Conservation (phyloP, 2,329 filamentous ascomycete species). For the Colletotrichum sansevieriae region DNA sequence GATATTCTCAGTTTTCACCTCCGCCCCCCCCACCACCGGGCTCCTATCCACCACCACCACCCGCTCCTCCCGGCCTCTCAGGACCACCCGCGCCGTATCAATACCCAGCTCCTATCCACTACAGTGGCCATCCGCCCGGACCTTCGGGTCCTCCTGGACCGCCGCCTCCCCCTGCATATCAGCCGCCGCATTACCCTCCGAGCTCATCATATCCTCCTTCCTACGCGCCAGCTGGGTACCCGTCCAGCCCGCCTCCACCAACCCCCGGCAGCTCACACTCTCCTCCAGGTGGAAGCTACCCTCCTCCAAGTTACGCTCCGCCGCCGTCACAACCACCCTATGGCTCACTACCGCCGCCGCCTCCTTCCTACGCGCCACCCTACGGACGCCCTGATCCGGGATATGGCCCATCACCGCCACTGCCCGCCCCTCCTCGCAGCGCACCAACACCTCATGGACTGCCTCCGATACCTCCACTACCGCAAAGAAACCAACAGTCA, state of each 20-base stretch:
- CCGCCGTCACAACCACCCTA: constrained; percentile 32
- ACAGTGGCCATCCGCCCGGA: constrained; percentile 46
- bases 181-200: constrained; percentile 22
- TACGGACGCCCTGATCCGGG: constrained; percentile 18
- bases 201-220: constrained; percentile 23
- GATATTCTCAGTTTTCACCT: constrained; percentile 23
- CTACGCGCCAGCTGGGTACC: constrained; percentile 27
- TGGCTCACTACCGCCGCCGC: constrained; percentile 12
- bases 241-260: constrained; percentile 24
- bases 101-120: constrained; percentile 47
- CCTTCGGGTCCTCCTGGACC: constrained; percentile 43
- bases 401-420: constrained; percentile 19
- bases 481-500: constrained; percentile 47
- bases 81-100: constrained; percentile 20
- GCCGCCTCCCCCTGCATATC: constrained; percentile 40
- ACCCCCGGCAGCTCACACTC: constrained; percentile 21
- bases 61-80: constrained; percentile 20
- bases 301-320: constrained; percentile 14
- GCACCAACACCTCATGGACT: constrained; percentile 12
- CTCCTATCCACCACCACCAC: constrained; percentile 18
- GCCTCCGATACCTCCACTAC: constrained; percentile 27
- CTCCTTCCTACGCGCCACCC: constrained; percentile 15
- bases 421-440: constrained; percentile 18
- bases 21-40: constrained; percentile 34
- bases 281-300: constrained; percentile 15